phyloP scores from a whole-genome alignment of 2,329 filamentous ascomycete species.

The Seiridium cupressi region DNA sequence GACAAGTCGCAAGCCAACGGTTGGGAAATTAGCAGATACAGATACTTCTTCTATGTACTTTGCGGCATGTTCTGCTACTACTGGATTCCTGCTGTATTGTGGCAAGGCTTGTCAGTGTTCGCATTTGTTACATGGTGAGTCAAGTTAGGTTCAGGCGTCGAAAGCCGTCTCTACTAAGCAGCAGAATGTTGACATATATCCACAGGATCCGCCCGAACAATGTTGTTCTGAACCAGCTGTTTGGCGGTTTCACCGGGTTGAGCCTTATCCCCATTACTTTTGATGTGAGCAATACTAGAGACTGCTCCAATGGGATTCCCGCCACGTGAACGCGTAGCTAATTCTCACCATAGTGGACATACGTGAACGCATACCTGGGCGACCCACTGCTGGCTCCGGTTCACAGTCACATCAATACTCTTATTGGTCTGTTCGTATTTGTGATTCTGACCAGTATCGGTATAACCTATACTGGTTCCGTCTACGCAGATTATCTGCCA shows the following conservation, averaged over 20 bases:
- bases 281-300: constrained; percentile 20
- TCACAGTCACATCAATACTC: constrained; percentile 39
- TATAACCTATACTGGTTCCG: constrained; percentile 42
- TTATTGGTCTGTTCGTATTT: constrained; percentile 39
- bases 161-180: too few species aligned
- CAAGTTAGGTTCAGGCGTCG: too few species aligned
- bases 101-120: constrained; percentile 46
- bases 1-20: constrained; percentile 39
- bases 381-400: constrained; percentile 32
- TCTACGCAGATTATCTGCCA: constrained; percentile 52
- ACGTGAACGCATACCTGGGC: constrained; percentile 30
- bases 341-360: constrained; percentile 27
- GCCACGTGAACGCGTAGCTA: neutral
- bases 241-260: constrained; percentile 44
- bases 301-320: neutral
- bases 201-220: constrained; percentile 41
- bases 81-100: constrained; percentile 51
- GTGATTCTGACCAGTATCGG: constrained; percentile 42
- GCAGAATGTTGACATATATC: neutral
- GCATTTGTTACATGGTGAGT: constrained; percentile 41
- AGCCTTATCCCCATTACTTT: constrained; percentile 42
- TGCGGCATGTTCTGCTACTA: constrained; percentile 47
- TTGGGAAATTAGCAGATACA: constrained; percentile 43
- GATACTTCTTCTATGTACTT: constrained; percentile 43
- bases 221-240: constrained; percentile 44